These are phyloP conservation scores for Candida tallmaniae DNA, from an alignment of 805 yeast genomes.

Conservation along the genomic window DNA sequence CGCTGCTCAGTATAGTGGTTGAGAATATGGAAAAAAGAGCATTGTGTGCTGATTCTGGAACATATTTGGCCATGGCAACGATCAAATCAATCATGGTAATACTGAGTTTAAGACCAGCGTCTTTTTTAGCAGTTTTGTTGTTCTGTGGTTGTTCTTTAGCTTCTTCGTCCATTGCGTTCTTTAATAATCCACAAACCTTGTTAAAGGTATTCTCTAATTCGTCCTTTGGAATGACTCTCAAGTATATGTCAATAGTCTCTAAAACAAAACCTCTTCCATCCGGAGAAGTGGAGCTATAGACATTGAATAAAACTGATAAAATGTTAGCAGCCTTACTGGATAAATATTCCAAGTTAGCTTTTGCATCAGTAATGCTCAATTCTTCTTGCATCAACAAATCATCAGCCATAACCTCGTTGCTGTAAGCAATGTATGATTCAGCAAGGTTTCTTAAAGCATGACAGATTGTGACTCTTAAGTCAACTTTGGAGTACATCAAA, in stretches of 20 bases:
- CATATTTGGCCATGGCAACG: conserved; percentile 80
- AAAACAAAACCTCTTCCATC: conserved; percentile 79
- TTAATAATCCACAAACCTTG: conserved; percentile 77
- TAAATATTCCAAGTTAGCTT: conserved; percentile 56
- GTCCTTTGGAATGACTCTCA: conserved; percentile 60
- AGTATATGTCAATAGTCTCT: conserved; percentile 79
- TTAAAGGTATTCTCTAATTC: conserved; percentile 76
- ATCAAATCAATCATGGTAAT: conserved; percentile 89
- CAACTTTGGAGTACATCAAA: conserved; percentile 67
- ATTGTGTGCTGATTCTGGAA: conserved; percentile 65
- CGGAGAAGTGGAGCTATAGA: conserved; percentile 83
- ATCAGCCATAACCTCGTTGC: conserved; percentile 52
- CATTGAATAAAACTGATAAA: conserved; percentile 84
- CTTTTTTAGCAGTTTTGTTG: conserved; percentile 8
- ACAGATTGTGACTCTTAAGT: conserved; percentile 76
- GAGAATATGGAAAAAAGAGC: conserved; percentile 78
- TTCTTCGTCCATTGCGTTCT: conserved; percentile 66
- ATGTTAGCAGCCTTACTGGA: conserved; percentile 66
- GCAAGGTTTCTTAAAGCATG: conserved; percentile 74
- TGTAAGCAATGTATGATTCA: conserved; percentile 65
- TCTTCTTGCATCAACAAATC: conserved; percentile 56
- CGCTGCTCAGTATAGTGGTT: conserved; percentile 51
- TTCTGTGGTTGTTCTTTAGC: conserved; percentile 16
- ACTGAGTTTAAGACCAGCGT: conserved; percentile 48
- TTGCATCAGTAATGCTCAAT: conserved; percentile 55